Evolutionary conservation across 176 grass and related monocot genomes (phyloP).

Genomic region (Triticum monococcum): DNA sequence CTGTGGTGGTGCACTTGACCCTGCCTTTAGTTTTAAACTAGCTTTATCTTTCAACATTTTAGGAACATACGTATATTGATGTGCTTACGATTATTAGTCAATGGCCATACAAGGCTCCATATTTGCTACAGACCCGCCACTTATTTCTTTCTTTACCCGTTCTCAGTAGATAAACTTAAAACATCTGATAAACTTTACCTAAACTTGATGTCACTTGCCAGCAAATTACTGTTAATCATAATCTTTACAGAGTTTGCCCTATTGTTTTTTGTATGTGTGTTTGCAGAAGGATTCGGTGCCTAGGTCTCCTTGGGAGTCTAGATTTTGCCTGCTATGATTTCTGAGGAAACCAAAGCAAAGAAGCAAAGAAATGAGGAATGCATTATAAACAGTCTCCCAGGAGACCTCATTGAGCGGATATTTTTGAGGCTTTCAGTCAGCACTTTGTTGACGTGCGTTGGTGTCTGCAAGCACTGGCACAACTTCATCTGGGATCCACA

Average conservation of each 20-base stretch:
- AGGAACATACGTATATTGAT: background rate
- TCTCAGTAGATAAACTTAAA: background rate
- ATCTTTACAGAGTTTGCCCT: background rate
- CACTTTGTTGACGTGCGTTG: conserved; percentile 11
- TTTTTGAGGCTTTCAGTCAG: conserved; percentile 17
- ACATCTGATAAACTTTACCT: background rate
- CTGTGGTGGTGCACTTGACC: background rate
- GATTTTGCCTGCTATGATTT: background rate
- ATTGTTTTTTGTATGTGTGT: background rate
- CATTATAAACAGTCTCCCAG: background rate
- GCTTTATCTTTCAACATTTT: background rate
- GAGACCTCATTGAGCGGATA: conserved; percentile 22
- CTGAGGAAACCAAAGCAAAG: background rate
- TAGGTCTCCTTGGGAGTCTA: background rate
- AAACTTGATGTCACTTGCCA: background rate
- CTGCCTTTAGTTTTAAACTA: background rate
- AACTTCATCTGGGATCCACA: conserved; percentile 8
- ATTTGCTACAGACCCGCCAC: background rate
- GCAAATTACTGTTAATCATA: background rate
- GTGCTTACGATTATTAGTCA: background rate
- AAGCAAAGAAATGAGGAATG: background rate
- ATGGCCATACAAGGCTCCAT: background rate
- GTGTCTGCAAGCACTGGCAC: conserved; percentile 39
- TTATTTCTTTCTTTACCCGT: background rate
- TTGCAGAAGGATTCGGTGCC: conserved; percentile 3